Evolutionary conservation across 1,284 basidiomycete species (phyloP).

Genomic region (Moniliophthora roreri): DNA sequence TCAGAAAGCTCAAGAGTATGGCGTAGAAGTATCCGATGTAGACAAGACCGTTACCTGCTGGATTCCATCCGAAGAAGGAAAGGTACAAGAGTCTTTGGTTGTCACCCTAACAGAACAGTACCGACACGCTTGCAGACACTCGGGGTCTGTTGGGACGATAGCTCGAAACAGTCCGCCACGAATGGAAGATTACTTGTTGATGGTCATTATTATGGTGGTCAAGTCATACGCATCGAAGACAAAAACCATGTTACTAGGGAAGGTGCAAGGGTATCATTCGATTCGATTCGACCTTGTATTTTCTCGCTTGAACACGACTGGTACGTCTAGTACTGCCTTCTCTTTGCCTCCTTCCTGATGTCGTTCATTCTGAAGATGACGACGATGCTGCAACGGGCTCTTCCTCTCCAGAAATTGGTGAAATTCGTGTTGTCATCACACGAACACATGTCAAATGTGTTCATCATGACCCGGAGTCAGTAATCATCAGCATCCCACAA

Average conservation of each 20-base stretch:
- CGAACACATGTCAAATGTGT: not conserved
- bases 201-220: not conserved
- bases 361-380: not conserved
- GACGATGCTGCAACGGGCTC: not conserved
- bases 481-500: not conserved
- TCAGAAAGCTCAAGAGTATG: not conserved
- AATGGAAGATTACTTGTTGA: not conserved
- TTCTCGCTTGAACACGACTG: not conserved
- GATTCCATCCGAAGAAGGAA: slow-evolving; percentile 11
- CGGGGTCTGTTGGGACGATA: slow-evolving; percentile 1
- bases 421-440: not conserved
- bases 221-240: not conserved
- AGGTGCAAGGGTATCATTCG: not conserved
- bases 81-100: not conserved
- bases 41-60: slow-evolving; percentile 8
- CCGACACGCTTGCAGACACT: not conserved
- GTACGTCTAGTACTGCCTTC: no score
- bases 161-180: not conserved
- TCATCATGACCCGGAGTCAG: not conserved
- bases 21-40: not conserved
- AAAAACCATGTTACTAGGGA: not conserved
- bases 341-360: not conserved
- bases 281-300: not conserved
- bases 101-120: not conserved
- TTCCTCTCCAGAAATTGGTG: not conserved